phyloP scores from a whole-genome alignment of 2,329 filamentous ascomycete genomes.

The Fusarium domesticum region DNA sequence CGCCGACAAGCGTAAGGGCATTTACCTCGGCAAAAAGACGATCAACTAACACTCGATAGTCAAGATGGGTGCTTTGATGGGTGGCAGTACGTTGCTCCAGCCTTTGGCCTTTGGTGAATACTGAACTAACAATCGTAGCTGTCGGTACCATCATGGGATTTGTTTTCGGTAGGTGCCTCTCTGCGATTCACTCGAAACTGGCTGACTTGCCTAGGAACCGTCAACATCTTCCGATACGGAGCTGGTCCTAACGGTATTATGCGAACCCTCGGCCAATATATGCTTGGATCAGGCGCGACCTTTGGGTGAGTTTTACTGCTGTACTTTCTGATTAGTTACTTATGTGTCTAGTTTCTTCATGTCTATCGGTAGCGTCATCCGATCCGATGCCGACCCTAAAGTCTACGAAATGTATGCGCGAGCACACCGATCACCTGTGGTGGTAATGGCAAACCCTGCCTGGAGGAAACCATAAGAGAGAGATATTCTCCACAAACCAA shows the following conservation, averaged over 20 bases:
- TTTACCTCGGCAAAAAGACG: slow-evolving; percentile 4
- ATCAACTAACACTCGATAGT: slow-evolving; percentile 28
- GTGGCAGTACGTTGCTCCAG: slow-evolving; percentile 70
- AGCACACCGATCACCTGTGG: slow-evolving; percentile 70
- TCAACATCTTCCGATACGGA: slow-evolving; percentile 93
- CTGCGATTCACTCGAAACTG: background rate
- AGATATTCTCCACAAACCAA: slow-evolving; percentile 19
- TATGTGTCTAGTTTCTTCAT: slow-evolving; percentile 75
- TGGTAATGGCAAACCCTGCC: slow-evolving; percentile 45
- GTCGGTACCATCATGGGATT: slow-evolving; percentile 97
- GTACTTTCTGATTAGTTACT: too few species aligned
- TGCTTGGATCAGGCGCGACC: slow-evolving; percentile 90
- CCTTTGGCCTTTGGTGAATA: background rate
- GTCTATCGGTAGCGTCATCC: slow-evolving; percentile 95
- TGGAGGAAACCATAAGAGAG: slow-evolving; percentile 34
- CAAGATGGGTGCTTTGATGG: slow-evolving; percentile 99
- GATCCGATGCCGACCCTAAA: slow-evolving; percentile 80
- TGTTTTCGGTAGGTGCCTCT: slow-evolving; percentile 71
- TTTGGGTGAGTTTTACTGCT: slow-evolving; percentile 70
- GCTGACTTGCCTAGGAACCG: slow-evolving; percentile 60
- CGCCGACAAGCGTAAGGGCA: slow-evolving; percentile 51
- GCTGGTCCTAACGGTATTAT: slow-evolving; percentile 91
- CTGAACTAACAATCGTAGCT: slow-evolving; percentile 54
- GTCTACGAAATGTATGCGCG: slow-evolving; percentile 72
- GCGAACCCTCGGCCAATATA: slow-evolving; percentile 92